These are phyloP conservation scores for Myriosclerotinia scirpicola DNA, from an alignment of 2,329 filamentous ascomycete species.

Conservation along the genomic window DNA sequence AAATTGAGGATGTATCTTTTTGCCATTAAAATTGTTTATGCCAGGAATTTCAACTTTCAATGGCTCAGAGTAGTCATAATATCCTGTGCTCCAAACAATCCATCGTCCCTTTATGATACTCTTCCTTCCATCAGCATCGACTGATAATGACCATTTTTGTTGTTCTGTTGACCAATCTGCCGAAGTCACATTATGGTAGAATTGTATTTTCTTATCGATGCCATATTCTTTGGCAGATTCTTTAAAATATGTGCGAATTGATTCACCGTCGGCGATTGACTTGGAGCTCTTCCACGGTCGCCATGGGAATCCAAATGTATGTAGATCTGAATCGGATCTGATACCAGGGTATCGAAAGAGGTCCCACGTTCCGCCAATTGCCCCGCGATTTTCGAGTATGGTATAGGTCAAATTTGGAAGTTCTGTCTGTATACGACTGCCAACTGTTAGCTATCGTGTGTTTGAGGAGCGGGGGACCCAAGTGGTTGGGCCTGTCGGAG, in stretches of 20 bases:
- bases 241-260: constrained; percentile 56
- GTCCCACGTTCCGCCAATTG: constrained; percentile 76
- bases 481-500: background rate
- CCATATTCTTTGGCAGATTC: constrained; percentile 51
- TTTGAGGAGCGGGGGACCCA: background rate
- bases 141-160: constrained; percentile 54
- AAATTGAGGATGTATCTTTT: constrained; percentile 68
- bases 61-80: constrained; percentile 62
- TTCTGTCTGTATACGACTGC: constrained; percentile 56
- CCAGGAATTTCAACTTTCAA: constrained; percentile 57
- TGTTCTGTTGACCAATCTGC: constrained; percentile 56
- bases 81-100: constrained; percentile 61
- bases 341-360: constrained; percentile 76
- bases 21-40: constrained; percentile 58
- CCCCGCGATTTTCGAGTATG: constrained; percentile 65
- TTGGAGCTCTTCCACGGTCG: constrained; percentile 61
- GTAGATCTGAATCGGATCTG: constrained; percentile 61
- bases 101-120: constrained; percentile 46
- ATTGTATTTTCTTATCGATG: constrained; percentile 57
- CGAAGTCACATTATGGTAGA: constrained; percentile 49
- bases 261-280: constrained; percentile 51
- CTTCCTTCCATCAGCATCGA: constrained; percentile 42
- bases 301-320: constrained; percentile 67
- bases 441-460: background rate
- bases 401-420: constrained; percentile 57